Evolutionary conservation across 345 rosid genomes (phyloP).

Genomic region (Melastoma malabathricum): DNA sequence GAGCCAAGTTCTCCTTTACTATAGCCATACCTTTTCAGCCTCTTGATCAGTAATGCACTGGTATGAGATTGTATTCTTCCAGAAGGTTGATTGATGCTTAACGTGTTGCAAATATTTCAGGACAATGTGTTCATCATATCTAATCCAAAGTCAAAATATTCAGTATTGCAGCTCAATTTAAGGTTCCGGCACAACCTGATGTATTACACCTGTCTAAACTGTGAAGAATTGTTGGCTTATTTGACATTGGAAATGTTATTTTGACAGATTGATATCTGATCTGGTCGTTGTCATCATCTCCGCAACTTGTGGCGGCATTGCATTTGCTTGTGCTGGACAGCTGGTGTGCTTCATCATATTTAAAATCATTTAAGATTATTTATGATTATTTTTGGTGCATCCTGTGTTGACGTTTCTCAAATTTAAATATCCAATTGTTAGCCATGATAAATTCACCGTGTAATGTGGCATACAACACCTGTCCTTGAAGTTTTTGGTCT

Average conservation of each 20-base stretch:
- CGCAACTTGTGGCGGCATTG: conserved; percentile 98
- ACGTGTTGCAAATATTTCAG: conserved; percentile 21
- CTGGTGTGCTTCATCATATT: conserved; percentile 39
- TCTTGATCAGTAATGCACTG: no score
- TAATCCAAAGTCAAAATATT: conserved; percentile 90
- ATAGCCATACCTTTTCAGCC: no score
- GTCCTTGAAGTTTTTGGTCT: not conserved
- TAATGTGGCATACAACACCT: not conserved
- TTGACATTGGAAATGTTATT: conserved; percentile 10
- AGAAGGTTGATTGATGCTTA: no score
- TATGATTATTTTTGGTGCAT: conserved; percentile 1
- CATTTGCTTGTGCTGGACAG: conserved; percentile 98
- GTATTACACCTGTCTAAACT: no score
- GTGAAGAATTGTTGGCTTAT: conserved; percentile 6
- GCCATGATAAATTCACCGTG: no score
- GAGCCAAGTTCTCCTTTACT: no score
- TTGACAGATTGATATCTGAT: conserved; percentile 88
- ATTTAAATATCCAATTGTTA: no score
- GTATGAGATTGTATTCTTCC: no score
- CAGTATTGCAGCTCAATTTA: conserved; percentile 83
- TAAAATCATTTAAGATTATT: no score
- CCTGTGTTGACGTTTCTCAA: not conserved
- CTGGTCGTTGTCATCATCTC: conserved; percentile 93
- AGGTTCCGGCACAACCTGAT: conserved; percentile 23
- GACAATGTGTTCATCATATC: conserved; percentile 95